Evolutionary conservation across 2,329 filamentous ascomycete genomes (phyloP).

Genomic region (Chrysoporthe cubensis): DNA sequence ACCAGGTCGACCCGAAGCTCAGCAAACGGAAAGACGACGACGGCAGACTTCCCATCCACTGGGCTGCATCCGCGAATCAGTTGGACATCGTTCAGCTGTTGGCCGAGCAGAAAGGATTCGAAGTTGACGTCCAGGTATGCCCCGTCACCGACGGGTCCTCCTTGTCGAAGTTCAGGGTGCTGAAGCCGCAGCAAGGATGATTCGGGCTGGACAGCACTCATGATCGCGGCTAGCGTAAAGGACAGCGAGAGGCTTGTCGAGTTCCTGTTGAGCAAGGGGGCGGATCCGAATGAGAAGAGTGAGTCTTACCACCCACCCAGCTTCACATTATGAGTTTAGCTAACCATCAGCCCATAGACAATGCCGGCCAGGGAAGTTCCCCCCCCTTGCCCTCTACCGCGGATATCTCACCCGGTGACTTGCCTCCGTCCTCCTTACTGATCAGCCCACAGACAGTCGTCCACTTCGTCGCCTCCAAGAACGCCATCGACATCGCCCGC

Average conservation of each 20-base stretch:
- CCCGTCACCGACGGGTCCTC: not conserved
- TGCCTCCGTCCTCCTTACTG: not conserved
- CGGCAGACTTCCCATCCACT: constrained; percentile 88
- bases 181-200: constrained; percentile 58
- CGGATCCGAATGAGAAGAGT: constrained; percentile 77
- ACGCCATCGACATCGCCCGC: constrained; percentile 79
- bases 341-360: constrained; percentile 50
- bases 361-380: constrained; percentile 62
- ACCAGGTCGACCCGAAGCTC: constrained; percentile 79
- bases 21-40: constrained; percentile 77
- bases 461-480: constrained; percentile 91
- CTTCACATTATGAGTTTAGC: not conserved
- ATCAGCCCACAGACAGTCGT: constrained; percentile 69
- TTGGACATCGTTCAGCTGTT: constrained; percentile 75
- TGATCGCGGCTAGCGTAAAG: constrained; percentile 78
- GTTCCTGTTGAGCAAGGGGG: constrained; percentile 69
- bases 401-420: no score
- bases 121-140: constrained; percentile 78
- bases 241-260: constrained; percentile 72
- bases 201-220: constrained; percentile 80
- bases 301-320: constrained; percentile 29
- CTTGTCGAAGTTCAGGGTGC: not conserved
- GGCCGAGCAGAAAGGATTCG: constrained; percentile 72
- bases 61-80: constrained; percentile 86
- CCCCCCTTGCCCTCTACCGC: not conserved